phyloP scores from a whole-genome alignment of 352 stramenopile species.

The Phytophthora sansomeana region DNA sequence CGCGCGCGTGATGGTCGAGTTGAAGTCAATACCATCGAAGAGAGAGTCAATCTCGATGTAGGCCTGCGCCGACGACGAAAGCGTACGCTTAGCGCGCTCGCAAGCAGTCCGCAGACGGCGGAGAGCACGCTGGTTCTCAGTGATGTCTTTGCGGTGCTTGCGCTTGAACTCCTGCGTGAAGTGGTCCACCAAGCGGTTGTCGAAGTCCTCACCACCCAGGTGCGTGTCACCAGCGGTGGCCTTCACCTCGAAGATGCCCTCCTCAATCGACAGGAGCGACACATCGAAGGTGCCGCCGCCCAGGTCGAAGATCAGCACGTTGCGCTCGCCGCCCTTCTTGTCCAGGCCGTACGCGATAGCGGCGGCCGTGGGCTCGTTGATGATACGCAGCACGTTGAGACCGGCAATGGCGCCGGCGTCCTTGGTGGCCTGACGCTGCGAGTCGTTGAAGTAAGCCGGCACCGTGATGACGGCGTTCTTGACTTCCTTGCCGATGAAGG shows the following conservation, averaged over 20 bases:
- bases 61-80: slow-evolving; percentile 93
- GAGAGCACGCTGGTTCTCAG: slow-evolving; percentile 88
- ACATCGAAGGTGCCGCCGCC: slow-evolving; percentile 97
- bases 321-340: slow-evolving; percentile 94
- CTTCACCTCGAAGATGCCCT: slow-evolving; percentile 97
- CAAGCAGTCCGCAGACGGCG: slow-evolving; percentile 93
- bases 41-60: slow-evolving; percentile 96
- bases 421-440: slow-evolving; percentile 94
- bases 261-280: slow-evolving; percentile 92
- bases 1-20: slow-evolving; percentile 92
- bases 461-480: slow-evolving; percentile 94
- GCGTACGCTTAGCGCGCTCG: slow-evolving; percentile 94
- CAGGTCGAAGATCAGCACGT: too few relatives aligned
- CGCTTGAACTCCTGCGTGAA: slow-evolving; percentile 95
- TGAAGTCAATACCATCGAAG: slow-evolving; percentile 94
- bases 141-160: slow-evolving; percentile 91
- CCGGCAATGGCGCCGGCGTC: slow-evolving; percentile 91
- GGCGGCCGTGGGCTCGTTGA: too few relatives aligned
- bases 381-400: slow-evolving; percentile 92
- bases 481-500: slow-evolving; percentile 68
- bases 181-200: slow-evolving; percentile 94
- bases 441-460: slow-evolving; percentile 97
- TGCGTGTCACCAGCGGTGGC: slow-evolving; percentile 95
- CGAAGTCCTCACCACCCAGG: slow-evolving; percentile 94
- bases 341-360: slow-evolving; percentile 95